Evolutionary conservation across 2,329 filamentous ascomycete species (phyloP), one percentile per base, ranked within the genome.

Genomic region (Calonectria honghensis): DNA sequence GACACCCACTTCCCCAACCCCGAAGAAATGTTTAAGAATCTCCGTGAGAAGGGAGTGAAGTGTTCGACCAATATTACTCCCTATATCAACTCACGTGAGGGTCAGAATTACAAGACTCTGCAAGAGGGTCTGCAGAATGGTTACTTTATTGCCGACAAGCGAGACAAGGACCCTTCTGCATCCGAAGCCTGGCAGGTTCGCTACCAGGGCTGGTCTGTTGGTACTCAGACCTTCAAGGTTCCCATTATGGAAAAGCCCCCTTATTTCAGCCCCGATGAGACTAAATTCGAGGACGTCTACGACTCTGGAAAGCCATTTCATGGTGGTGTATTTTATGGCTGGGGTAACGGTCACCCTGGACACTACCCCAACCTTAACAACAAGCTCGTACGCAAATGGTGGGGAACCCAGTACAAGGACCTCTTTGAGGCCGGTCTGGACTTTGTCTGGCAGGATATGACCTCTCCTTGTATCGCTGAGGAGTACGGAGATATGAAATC

Each of bases 61-160:
- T 52, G 68, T 45, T 70, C 57, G 16, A 70, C 68, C 59, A 70
- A 70, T 20, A 70, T 70, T 50, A 70, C 68, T 0, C 68, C 68
- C 24, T 59, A 59, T 5, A 59, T 59, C 11, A 59, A 59, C 31
- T 59, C 52, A 24, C 24, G 24, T 24, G 24, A 24, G 24, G 24
- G 24, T 24, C 24, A 24, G 24, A 32, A 59, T 31, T 59, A 59
- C 31, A 13, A 6, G 7, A 59, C 52, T 10, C 52, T 59, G 2
- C 35, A 59, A 7, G 52, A 59, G 14, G 52, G 52, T 59, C 52
- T 59, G 9, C 52, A 59, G 7, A 37, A 59, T 2, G n/a, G n/a
- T 18, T 59, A 37, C 20, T 59, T 59, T 20, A 59, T 59, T 10
- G 31, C 31, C 16, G 52, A 59, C 6, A 59, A 59, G 52, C 31